Conservation (phyloP, 257 asterid genomes). For the Orobanche coerulescens region DNA sequence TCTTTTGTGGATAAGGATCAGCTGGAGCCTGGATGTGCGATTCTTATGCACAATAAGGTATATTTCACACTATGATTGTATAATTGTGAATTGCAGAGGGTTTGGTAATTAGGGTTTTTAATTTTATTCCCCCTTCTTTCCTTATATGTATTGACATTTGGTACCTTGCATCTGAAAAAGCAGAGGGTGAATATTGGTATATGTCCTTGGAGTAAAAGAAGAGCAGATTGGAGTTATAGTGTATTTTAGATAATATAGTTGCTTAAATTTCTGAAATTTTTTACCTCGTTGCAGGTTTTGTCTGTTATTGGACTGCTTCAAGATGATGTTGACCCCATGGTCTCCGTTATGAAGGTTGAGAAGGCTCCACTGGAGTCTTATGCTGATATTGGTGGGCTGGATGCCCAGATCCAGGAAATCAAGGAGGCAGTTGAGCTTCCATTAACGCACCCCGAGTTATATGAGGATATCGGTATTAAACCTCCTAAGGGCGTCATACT, state of each 20-base stretch:
- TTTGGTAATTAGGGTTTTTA: constrained; percentile 17
- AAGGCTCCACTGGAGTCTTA: constrained; percentile 96
- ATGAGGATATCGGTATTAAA: constrained; percentile 81
- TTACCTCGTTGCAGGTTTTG: constrained; percentile 54
- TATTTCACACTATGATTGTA: background rate
- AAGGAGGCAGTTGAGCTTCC: constrained; percentile 69
- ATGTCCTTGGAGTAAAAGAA: constrained; percentile 5
- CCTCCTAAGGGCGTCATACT: constrained; percentile 97
- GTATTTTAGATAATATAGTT: background rate
- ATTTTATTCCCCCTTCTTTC: background rate
- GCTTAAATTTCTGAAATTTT: background rate
- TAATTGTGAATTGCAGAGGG: constrained; percentile 10
- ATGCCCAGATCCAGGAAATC: constrained; percentile 60
- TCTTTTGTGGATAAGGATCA: constrained; percentile 88
- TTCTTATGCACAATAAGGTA: constrained; percentile 94
- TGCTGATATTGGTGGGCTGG: constrained; percentile 66
- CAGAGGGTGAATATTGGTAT: background rate
- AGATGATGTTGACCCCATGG: constrained; percentile 95
- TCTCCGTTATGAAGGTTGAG: constrained; percentile 97
- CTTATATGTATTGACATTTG: background rate
- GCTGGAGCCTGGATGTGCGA: constrained; percentile 91
- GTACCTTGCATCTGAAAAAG: background rate
- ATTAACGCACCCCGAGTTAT: constrained; percentile 48
- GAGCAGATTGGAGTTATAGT: background rate
- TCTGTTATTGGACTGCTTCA: constrained; percentile 95